phyloP scores from a whole-genome alignment of 345 rosid species.

The Euclidium syriacum region DNA sequence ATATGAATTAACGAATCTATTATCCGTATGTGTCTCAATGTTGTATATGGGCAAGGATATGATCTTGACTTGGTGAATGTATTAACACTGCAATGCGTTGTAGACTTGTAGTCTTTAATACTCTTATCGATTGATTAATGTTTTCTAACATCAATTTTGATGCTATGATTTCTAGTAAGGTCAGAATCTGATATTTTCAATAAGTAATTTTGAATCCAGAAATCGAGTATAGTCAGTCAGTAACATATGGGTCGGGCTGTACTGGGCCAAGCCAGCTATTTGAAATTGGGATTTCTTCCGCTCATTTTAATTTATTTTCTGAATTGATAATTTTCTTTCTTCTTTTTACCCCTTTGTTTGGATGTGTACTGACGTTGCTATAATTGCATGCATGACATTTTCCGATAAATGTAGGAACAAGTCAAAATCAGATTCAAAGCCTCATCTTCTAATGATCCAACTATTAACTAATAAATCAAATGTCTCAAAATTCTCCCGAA shows the following conservation, averaged over 20 bases:
- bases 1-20: neutral
- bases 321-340: neutral
- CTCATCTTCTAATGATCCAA: neutral
- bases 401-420: neutral
- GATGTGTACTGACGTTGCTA: neutral
- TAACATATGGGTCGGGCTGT: neutral
- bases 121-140: no score
- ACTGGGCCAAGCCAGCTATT: neutral
- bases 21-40: no score
- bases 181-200: no score
- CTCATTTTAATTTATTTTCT: neutral
- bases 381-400: conserved; percentile 1
- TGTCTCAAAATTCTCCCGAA: neutral
- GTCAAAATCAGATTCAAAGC: conserved; percentile 1
- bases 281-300: neutral
- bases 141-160: no score
- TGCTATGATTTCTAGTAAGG: no score
- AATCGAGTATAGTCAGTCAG: no score
- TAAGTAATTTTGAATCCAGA: no score
- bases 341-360: neutral
- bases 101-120: no score
- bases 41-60: no score
- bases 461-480: neutral
- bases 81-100: no score
- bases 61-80: no score